Base-by-base conservation (phyloP, 345 rosid genomes). In the Adansonia digitata region DNA sequence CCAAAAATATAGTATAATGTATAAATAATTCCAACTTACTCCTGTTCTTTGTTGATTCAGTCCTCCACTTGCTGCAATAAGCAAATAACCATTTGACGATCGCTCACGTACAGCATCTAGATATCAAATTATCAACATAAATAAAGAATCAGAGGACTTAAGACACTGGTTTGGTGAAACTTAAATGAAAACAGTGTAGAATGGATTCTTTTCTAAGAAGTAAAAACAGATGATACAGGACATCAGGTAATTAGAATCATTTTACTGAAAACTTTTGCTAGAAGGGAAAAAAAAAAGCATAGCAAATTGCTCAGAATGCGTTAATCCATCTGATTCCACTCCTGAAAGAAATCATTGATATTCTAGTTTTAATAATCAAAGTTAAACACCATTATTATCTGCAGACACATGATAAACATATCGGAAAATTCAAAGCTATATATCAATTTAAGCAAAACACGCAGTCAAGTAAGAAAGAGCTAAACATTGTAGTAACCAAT, bases 11-110 rank as follows among this genome's bases (percentile, higher is more conserved):
- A 69, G 49, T 17, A 37, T 62, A 53, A 37, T 39, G 69, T 20
- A 59, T 46, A 27, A 17, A 31, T 13, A 63, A 27, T 61, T 77
- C 46, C 61, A 0, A 88, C 98, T 90, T 88, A 93, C 99, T 82
- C 99, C 98, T 57, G 97, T 96, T 82, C 98, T 92, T 87, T 96
- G 97, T 84, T 96, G 99, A 79, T 96, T 96, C 59, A 96, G 77
- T 69, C 99, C 98, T 75, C 99, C 98, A 81, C 99, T 96, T 72
- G 99, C 91, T 63, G 94, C 97, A 79, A 96, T 88, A 72, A 96
- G 98, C 88, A 93, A 80, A 90, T 93, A 96, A n/a, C 99, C 99
- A 86, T 88, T 92, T 22, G 99, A 93, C 5, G 81, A 76, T 26
- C 64, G 80, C 79, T 87, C 92, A 42, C 63, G 85, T 56, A 75